Base-by-base conservation (phyloP, 148 eudicot genomes). In the Dianthus caryophyllus region DNA sequence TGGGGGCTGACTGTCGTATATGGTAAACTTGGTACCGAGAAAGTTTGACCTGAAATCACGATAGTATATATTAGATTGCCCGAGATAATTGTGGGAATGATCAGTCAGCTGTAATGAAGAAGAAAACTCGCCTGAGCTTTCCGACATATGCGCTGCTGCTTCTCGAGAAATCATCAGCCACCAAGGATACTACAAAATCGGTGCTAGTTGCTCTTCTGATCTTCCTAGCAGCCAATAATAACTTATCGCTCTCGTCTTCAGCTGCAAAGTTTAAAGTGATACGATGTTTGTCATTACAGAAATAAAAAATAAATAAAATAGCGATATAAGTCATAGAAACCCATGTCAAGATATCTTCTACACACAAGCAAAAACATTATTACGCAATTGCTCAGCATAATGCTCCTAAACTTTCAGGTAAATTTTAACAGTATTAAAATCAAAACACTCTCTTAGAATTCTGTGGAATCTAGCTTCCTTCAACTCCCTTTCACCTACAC, bases 21-120 rank as follows among this genome's bases (percentile, higher is more conserved):
- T 70, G 68, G 88, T 85, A 73, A 92, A 92, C 79, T 92, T 92
- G 66, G 96, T 92, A 21, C 97, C 97, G 11, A 92, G 81, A 70
- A 92, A 92, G 71, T 92, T 92, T 33, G 97, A 92, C 82, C 97
- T 92, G 85, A 43, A 76, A 67, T 49, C 22, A 27, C 6, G 16
- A 52, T 24, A 64, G 27, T 17, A 15, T 59, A 30, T 50, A 53
- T 65, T 36, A 71, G 58, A 48, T 41, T 39, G 13, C 11, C 13
- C 11, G 1, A 6, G 53, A 61, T 36, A 11, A 31, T 24, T 22
- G 22, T 16, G 22, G 30, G 17, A 17, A 33, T 22, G n/a, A 41
- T 17, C 29, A 27, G 41, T 44, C 43, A 60, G n/a, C 21, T 21
- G 24, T 1, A 60, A 36, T n/a, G 70, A 61, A 31, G 13, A 21